Evolutionary conservation across 2,329 filamentous ascomycete species (phyloP), one percentile per base, ranked within the genome.

Genomic region (Aspergillus phoenicis): DNA sequence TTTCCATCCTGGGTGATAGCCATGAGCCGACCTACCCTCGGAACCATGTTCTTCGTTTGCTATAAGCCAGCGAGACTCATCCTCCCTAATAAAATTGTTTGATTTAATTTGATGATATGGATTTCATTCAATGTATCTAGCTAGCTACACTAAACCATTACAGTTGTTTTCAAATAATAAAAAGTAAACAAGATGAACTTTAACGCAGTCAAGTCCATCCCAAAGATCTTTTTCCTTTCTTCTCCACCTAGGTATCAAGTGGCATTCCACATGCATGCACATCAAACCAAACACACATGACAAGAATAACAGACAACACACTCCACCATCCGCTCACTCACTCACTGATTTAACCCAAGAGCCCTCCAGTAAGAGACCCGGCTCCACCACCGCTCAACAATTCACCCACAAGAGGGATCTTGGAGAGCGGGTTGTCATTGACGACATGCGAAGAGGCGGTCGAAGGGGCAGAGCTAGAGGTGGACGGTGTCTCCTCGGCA

Each of bases 391-490:
- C 61, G 17, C 58, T 59, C 52, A 64, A 36, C 8, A 73, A 28
- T 4, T 61, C 58, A 53, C 71, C 71, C 10, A 73, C 8, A 8
- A 73, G 4, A 5, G 71, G 71, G 17, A 73, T 5, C 0, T 61
- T 63, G 17, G 64, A 63, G 38, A 72, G 28, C 6, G 62, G 53
- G 17, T 69, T 69, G 13, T 57, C 48, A 30, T 62, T 53, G 4
- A 55, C 38, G 4, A 52, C 26, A 10, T 62, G 56, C 2, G 55
- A 49, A 30, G 41, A 45, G 0, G 41, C 20, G 26, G 26, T 36
- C 17, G 53, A 10, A 10, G 45, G 26, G 26, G 53, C 39, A 15
- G 53, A 33, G 15, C 41, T 39, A 22, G 11, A 26, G 3, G 33
- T 36, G 4, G 58, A 15, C 1, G 33, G 28, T 11, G 52, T 5